Percentiles rank a stretch among this genome's conserved stretches.
Conservation (phyloP, 805 yeast species). For the Saccharomycopsis fibuligera region DNA sequence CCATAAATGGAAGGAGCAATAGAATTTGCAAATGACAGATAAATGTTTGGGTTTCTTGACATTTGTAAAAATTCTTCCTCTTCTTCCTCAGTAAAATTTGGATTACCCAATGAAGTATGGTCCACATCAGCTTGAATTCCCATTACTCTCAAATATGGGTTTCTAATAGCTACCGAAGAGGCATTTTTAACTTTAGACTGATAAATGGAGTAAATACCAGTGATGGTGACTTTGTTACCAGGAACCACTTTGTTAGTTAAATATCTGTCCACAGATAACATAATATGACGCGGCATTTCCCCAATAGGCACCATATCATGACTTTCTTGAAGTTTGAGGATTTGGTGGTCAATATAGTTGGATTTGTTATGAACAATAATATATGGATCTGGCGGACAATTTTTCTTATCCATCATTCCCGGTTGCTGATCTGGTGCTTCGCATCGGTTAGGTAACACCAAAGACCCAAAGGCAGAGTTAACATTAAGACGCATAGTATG, state of each 20-base stretch:
- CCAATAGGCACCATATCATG: conserved; percentile 99
- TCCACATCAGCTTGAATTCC: conserved; percentile 86
- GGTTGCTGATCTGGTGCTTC: conserved; percentile 45
- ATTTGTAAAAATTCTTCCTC: conserved; percentile 83
- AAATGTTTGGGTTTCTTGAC: conserved; percentile 77
- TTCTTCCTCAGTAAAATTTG: conserved; percentile 81
- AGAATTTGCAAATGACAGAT: conserved; percentile 76
- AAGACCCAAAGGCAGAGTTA: conserved; percentile 62
- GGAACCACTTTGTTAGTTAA: conserved; percentile 89
- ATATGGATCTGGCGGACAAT: conserved; percentile 90
- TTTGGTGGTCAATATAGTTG: conserved; percentile 90
- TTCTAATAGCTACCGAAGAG: conserved; percentile 76
- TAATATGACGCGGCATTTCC: conserved; percentile 93
- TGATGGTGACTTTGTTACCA: conserved; percentile 86
- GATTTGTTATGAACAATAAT: conserved; percentile 91
- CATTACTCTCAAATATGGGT: conserved; percentile 80
- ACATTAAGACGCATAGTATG: conserved; percentile 65
- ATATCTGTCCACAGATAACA: conserved; percentile 82
- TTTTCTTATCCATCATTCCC: conserved; percentile 37
- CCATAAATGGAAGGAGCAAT: conserved; percentile 98
- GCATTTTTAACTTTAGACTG: conserved; percentile 59
- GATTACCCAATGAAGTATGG: conserved; percentile 52
- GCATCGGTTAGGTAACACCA: conserved; percentile 63
- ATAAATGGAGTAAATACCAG: conserved; percentile 89
- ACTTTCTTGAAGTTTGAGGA: conserved; percentile 88